Percentiles rank a stretch among this genome's conserved stretches.
Evolutionary conservation across 1,284 basidiomycete genomes (phyloP).

Genomic region (Ustilago trichophora): DNA sequence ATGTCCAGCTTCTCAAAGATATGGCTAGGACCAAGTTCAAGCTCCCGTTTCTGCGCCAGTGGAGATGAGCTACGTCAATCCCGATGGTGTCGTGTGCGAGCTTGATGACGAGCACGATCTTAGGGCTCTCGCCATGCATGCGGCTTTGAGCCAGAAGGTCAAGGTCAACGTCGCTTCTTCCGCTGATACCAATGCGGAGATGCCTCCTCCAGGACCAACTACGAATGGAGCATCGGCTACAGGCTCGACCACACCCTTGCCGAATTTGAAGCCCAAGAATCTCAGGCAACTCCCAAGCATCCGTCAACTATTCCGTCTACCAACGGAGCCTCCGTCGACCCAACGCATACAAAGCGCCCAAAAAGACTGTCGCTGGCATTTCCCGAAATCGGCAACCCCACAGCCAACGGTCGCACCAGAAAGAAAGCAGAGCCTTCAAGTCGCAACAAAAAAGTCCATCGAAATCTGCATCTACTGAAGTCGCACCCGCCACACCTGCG

Average conservation of each 20-base stretch:
- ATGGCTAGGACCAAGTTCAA: slow-evolving; percentile 39
- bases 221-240: too few species aligned
- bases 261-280: too few species aligned
- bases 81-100: slow-evolving; percentile 43
- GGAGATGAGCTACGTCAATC: slow-evolving; percentile 47
- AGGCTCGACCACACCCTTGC: too few species aligned
- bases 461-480: not conserved
- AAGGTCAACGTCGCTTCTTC: slow-evolving; percentile 31
- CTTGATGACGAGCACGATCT: slow-evolving; percentile 53
- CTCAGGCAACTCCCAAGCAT: not conserved
- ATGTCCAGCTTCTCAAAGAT: slow-evolving; percentile 13
- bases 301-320: not conserved
- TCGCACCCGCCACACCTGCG: not conserved
- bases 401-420: not conserved
- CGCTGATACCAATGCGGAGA: not conserved
- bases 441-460: not conserved
- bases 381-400: not conserved
- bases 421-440: not conserved
- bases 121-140: slow-evolving; percentile 46
- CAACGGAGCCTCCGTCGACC: not conserved
- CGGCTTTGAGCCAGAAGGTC: slow-evolving; percentile 31
- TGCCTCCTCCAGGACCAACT: not conserved
- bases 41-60: slow-evolving; percentile 10
- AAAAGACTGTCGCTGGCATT: not conserved
- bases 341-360: not conserved